Evolutionary conservation across 805 yeast species (phyloP), one percentile per base, ranked within the genome.

Genomic region (Pichia heedii): DNA sequence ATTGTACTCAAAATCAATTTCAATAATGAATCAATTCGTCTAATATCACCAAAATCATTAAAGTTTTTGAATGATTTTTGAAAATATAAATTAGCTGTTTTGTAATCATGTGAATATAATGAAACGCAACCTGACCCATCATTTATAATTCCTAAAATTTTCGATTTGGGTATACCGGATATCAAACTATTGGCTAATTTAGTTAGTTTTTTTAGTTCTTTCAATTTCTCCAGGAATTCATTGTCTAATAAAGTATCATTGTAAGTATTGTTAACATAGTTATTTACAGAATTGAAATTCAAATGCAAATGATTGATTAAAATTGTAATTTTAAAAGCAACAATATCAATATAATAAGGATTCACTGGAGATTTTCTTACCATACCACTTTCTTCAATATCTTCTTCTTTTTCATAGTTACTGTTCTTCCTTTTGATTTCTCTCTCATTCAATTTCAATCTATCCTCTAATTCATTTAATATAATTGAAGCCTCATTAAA

Each of bases 121-220:
- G 74, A 71, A 49, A 84, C 69, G 42, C 77, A 72, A 2, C 88
- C 95, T 0, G 87, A 85, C 50, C 86, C 79, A 57, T 84, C 90
- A 48, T 77, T 71, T 22, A 85, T 73, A n/a, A 81, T 73, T 1
- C 90, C 95, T 59, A 79, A 67, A 22, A 82, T 77, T 39, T 73
- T 67, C 1, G 94, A 88, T 54, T 86, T 94, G 1, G 88, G 83
- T 3, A 83, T 79, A 2, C 85, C 83, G 0, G 79, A 67, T 8
- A 74, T 71, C 19, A 79, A 65, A 6, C 59, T 50, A n/a, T 65
- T 50, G 0, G 81, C 67, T 47, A 74, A 64, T 22, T 66, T 60
- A 50, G 81, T 76, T 19, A 79, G 63, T 39, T 69, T 64, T 42
- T 68, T 67, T 36, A 82, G 43, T 36, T 60, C 57, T 3, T 42